These are phyloP conservation scores for Pneumocystis canis DNA, from an alignment of 1,139 yeast genomes.

Conservation along the genomic window DNA sequence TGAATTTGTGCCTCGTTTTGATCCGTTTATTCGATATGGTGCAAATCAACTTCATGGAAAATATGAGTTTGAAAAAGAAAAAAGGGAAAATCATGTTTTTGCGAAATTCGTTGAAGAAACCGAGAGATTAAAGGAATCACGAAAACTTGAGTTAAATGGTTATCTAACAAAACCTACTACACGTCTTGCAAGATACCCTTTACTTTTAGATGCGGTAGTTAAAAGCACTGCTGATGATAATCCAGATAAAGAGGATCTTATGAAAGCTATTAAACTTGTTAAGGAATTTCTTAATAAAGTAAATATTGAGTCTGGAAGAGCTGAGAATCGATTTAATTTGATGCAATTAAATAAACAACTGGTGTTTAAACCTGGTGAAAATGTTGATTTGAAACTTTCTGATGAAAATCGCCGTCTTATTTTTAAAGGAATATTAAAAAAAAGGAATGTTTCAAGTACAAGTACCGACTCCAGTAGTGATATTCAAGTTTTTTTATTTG, in stretches of 20 bases:
- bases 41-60: constrained; percentile 95
- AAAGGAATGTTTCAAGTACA: constrained; percentile 34
- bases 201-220: constrained; percentile 65
- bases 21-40: constrained; percentile 82
- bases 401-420: constrained; percentile 68
- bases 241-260: constrained; percentile 57
- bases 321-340: constrained; percentile 82
- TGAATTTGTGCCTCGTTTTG: constrained; percentile 72
- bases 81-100: constrained; percentile 75
- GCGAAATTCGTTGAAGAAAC: constrained; percentile 87
- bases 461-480: constrained; percentile 53
- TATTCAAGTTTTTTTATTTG: constrained; percentile 66
- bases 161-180: constrained; percentile 92
- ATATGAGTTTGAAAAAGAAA: constrained; percentile 89
- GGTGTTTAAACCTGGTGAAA: constrained; percentile 66
- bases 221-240: constrained; percentile 65
- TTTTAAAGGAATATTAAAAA: constrained; percentile 63
- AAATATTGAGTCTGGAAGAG: constrained; percentile 83
- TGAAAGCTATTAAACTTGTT: constrained; percentile 61
- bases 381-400: constrained; percentile 68
- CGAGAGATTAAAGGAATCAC: constrained; percentile 73
- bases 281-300: constrained; percentile 65
- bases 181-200: constrained; percentile 86
- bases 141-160: constrained; percentile 83
- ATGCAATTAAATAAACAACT: constrained; percentile 70